Evolutionary conservation across 306 rosid genomes (phyloP), one percentile per base, ranked within the genome.

Genomic region (Gastrolobium bilobum): DNA sequence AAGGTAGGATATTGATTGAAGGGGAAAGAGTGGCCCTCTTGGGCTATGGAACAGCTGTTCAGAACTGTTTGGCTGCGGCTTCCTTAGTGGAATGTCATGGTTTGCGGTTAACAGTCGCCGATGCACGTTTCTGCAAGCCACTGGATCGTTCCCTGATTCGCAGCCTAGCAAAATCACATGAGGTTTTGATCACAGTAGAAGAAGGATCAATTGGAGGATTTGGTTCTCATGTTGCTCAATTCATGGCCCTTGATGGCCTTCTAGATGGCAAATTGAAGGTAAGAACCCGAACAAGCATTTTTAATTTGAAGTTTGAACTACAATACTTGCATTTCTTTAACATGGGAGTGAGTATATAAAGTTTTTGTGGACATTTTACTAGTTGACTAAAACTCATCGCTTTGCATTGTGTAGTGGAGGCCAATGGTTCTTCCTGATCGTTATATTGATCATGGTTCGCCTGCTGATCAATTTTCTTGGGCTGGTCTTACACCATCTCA

Each of bases 201-300:
- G 99, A 96, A 86, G 99, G 99, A 71, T 96, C 98, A 2, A 90
- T 96, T 6, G 98, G 98, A 65, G 99, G 99, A 37, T 96, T 96
- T 58, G 96, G 97, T 44, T 96, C 99, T 48, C 99, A 93, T 70
- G 99, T 96, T 82, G 97, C 82, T 64, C 99, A 95, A 80, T 95
- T 95, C 84, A 78, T 95, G 86, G 96, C 99, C 64, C 97, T 95
- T 47, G 98, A 95, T 79, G 99, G 98, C 57, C 99, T 95, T 71
- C 90, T 95, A 35, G 99, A 95, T 73, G 94, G 96, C 15, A 86
- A 90, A 33, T 60, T 93, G 48, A 95, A 86, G 96, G 99, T 95
- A 80, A 2, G 60, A 42, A 57, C 35, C 66, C 5, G 54, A 60
- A 68, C 59, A 54, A 7, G 3, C 10, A 4, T 48, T 62, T 35